Evolutionary conservation across 1,139 yeast genomes (phyloP).

Genomic region (Candida sp.): DNA sequence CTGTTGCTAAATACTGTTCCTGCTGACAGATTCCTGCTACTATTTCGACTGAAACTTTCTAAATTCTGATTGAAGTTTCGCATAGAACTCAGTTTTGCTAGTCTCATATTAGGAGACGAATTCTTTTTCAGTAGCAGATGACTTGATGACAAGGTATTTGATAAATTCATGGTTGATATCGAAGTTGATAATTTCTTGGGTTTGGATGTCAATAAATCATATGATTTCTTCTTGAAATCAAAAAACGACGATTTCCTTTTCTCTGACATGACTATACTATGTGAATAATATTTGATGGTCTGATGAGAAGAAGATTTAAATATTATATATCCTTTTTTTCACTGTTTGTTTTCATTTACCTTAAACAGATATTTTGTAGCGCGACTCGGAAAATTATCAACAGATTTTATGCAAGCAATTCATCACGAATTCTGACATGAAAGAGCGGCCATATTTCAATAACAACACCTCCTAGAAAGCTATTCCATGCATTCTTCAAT

Average conservation of each 20-base stretch:
- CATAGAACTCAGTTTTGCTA: not conserved
- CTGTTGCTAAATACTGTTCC: not conserved
- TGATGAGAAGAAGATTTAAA: too few species aligned
- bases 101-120: not conserved
- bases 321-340: too few species aligned
- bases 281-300: too few species aligned
- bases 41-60: conserved; percentile 1
- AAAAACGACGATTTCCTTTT: not conserved
- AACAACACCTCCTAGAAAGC: too few species aligned
- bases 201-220: not conserved
- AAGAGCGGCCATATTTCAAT: too few species aligned
- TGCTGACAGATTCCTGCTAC: not conserved
- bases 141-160: not conserved
- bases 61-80: not conserved
- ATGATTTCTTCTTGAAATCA: conserved; percentile 1
- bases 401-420: too few species aligned
- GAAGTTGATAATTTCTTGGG: not conserved
- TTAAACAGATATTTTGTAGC: too few species aligned
- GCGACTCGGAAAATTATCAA: too few species aligned
- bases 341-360: too few species aligned
- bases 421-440: too few species aligned
- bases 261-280: not conserved
- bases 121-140: not conserved
- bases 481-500: too few species aligned
- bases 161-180: not conserved